Conservation (phyloP, 345 rosid genomes). For the Eucalyptus regnans region DNA sequence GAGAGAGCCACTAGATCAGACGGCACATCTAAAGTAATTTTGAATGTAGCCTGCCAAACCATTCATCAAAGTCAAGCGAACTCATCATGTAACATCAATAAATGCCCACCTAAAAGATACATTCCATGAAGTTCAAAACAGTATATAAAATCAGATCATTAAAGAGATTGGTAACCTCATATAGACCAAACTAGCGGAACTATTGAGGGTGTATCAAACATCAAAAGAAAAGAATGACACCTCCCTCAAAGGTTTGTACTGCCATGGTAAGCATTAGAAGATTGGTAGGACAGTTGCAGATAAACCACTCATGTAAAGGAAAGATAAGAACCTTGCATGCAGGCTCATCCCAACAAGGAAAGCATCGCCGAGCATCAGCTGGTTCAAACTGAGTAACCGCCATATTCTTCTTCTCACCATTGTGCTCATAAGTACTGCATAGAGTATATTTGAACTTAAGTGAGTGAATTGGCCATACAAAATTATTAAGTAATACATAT, state of each 20-base stretch:
- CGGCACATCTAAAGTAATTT: constrained; percentile 83
- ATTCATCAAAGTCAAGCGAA: neutral
- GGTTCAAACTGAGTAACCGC: constrained; percentile 98
- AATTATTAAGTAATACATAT: neutral
- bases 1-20: constrained; percentile 79
- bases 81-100: neutral
- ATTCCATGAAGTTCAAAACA: neutral
- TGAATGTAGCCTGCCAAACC: constrained; percentile 72
- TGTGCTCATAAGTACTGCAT: constrained; percentile 53
- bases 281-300: neutral
- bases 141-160: neutral
- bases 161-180: neutral
- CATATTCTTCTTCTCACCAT: constrained; percentile 95
- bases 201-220: neutral
- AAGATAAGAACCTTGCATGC: constrained; percentile 63
- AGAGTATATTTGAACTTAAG: neutral
- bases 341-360: constrained; percentile 99
- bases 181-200: neutral
- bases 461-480: neutral
- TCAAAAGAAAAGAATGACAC: neutral
- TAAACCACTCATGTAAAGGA: neutral
- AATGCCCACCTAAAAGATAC: neutral
- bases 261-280: neutral
- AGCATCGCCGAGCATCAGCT: constrained; percentile 88
- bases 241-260: neutral